Evolutionary conservation across 305 asterid species (phyloP).

Genomic region (Plantago lanceolata): DNA sequence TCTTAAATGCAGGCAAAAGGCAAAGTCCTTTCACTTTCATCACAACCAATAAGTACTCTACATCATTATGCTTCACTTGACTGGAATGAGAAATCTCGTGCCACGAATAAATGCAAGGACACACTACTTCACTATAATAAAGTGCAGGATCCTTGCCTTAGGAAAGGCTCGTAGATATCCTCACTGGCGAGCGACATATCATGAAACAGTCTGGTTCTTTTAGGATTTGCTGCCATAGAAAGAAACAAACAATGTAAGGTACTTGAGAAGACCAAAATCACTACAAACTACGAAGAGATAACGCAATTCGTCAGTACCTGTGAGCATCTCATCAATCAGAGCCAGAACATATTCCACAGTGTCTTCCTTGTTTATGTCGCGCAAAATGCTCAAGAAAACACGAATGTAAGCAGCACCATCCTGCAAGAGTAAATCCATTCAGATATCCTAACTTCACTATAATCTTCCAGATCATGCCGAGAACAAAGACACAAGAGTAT

Average conservation of each 20-base stretch:
- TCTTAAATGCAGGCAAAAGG: background rate
- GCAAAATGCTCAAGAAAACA: constrained; percentile 74
- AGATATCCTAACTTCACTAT: constrained; percentile 8
- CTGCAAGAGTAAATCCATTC: constrained; percentile 33
- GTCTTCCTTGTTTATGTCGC: constrained; percentile 81
- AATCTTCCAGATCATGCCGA: background rate
- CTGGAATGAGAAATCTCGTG: constrained; percentile 8
- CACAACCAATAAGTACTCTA: background rate
- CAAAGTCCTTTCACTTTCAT: background rate
- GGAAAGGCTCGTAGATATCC: constrained; percentile 84
- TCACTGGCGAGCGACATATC: constrained; percentile 64
- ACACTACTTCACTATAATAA: constrained; percentile 8
- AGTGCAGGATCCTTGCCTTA: constrained; percentile 48
- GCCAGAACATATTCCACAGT: constrained; percentile 85
- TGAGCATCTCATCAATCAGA: constrained; percentile 78
- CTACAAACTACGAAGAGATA: constrained; percentile 12
- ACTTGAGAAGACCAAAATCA: constrained; percentile 14
- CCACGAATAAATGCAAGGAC: constrained; percentile 16
- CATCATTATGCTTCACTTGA: constrained; percentile 3
- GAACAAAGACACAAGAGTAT: too few species aligned
- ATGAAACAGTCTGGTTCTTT: constrained; percentile 79
- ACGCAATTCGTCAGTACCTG: constrained; percentile 39
- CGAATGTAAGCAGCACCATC: constrained; percentile 81
- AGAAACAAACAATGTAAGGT: constrained; percentile 23
- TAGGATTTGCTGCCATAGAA: constrained; percentile 64